phyloP scores from a whole-genome alignment of 2,329 filamentous ascomycete genomes.

The Fusarium papillatum region DNA sequence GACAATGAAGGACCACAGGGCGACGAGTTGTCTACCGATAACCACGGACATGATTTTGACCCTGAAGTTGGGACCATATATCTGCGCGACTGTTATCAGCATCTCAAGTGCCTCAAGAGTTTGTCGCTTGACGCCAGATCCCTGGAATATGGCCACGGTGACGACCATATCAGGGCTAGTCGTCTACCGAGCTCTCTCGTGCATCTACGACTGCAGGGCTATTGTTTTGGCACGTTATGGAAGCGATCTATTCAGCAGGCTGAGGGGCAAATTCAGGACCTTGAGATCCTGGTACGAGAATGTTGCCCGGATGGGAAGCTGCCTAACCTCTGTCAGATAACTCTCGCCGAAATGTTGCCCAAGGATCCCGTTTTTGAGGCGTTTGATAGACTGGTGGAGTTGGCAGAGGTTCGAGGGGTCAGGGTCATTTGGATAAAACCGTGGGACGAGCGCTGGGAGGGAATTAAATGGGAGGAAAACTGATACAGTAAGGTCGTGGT shows the following conservation, averaged over 20 bases:
- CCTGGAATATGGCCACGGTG: not conserved
- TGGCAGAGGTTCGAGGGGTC: not conserved
- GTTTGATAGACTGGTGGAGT: not conserved
- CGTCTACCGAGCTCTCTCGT: not conserved
- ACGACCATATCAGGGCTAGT: not conserved
- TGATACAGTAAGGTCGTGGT: not conserved
- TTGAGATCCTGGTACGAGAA: not conserved
- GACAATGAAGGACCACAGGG: not conserved
- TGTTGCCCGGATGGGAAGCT: not conserved
- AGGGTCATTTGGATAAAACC: not conserved
- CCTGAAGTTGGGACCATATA: not conserved
- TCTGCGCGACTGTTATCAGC: not conserved
- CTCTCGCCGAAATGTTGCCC: not conserved
- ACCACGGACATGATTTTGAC: not conserved
- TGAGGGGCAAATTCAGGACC: not conserved
- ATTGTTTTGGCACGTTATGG: not conserved
- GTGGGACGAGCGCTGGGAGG: not conserved
- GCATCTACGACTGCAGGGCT: not conserved
- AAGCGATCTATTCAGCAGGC: not conserved
- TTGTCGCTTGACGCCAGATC: not conserved
- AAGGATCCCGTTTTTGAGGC: not conserved
- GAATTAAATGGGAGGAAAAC: not conserved
- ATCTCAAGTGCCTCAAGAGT: not conserved
- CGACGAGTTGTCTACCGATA: not conserved
- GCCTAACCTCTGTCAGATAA: not conserved